Evolutionary conservation across 495 filamentous ascomycete genomes (phyloP), one percentile per base, ranked within the genome.

Genomic region (Hypoxylon crocopeplum): DNA sequence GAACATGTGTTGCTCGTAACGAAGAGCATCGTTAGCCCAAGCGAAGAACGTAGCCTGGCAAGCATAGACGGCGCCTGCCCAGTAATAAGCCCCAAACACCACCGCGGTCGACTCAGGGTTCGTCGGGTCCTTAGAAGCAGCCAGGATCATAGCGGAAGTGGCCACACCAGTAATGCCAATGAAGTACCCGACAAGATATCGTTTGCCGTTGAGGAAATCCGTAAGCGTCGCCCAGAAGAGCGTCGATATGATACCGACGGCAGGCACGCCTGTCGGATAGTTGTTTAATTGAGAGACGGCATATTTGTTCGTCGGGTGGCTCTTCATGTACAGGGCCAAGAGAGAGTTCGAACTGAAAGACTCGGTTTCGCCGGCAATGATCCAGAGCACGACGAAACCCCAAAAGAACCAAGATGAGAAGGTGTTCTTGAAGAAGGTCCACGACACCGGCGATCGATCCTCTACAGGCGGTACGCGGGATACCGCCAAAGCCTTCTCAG

Each of bases 1-100:
- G 21, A 70, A 70, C 68, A 70, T 70, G 13, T 65, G 67, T 46
- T 77, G 72, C 27, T 78, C 77, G 32, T 69, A 77, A 3, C 79
- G 68, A 68, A 83, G 72, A 8, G 76, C 73, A 63, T 86, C 82
- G 44, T 85, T 86, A n/a, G 81, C 82, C 82, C 82, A 85, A 0
- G 82, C 82, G 42, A 84, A 85, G 62, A 85, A 83, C 0, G 79
- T 79, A 12, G 82, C 81, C 52, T 84, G 82, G 48, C 81, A 82
- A n/a, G 79, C 81, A 54, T 84, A 84, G 1, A 82, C 78, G 7
- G 72, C 64, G 10, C 81, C 81, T 1, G 79, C 79, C 75, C 74
- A 79, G 64, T 82, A 84, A 48, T 84, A 84, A 1, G 79, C 77
- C 0, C 62, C 81, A 46, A 83, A 81, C 10, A 78, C 73, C 0